A percentile compares a stretch with the other conserved stretches of the same genome.
These are phyloP conservation scores for Yamadazyma olivae DNA, from an alignment of 805 yeast genomes.

Conservation along the genomic window DNA sequence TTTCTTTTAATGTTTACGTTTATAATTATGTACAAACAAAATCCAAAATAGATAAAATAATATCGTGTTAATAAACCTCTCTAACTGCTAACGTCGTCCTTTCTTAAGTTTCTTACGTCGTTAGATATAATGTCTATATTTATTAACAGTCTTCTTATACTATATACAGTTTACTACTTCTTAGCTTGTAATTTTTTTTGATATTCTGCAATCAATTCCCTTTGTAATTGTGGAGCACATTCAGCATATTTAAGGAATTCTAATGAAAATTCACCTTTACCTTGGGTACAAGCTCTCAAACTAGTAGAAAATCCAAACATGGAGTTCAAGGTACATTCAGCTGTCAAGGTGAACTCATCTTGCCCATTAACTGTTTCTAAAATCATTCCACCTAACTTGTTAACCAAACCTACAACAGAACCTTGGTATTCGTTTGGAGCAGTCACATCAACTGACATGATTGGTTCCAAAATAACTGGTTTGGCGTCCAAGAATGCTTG, in stretches of 20 bases:
- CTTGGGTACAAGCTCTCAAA: slow-evolving; percentile 95
- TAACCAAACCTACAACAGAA: slow-evolving; percentile 81
- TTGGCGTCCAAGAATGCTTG: slow-evolving; percentile 81
- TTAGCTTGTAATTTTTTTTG: slow-evolving; percentile 30
- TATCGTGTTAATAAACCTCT: slow-evolving; percentile 4
- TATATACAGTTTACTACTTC: slow-evolving; percentile 14
- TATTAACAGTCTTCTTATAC: no score
- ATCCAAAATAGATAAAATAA: slow-evolving; percentile 13
- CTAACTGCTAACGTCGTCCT: neutral
- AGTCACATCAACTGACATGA: slow-evolving; percentile 88
- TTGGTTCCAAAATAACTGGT: slow-evolving; percentile 93
- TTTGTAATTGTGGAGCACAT: slow-evolving; percentile 86
- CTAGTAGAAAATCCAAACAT: slow-evolving; percentile 96
- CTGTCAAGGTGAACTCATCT: slow-evolving; percentile 89
- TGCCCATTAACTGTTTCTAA: slow-evolving; percentile 90
- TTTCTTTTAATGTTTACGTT: slow-evolving; percentile 27
- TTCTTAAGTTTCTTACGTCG: neutral
- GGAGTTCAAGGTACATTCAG: slow-evolving; percentile 94
- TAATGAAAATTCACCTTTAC: slow-evolving; percentile 96
- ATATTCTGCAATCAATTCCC: slow-evolving; percentile 81
- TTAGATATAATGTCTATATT: no score
- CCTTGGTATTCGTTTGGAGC: slow-evolving; percentile 98
- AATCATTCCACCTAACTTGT: slow-evolving; percentile 89
- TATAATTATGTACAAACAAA: slow-evolving; percentile 17
- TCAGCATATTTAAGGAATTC: slow-evolving; percentile 94